Evolutionary conservation across 257 asterid species (phyloP).

Genomic region (Gardenia jasminoides): DNA sequence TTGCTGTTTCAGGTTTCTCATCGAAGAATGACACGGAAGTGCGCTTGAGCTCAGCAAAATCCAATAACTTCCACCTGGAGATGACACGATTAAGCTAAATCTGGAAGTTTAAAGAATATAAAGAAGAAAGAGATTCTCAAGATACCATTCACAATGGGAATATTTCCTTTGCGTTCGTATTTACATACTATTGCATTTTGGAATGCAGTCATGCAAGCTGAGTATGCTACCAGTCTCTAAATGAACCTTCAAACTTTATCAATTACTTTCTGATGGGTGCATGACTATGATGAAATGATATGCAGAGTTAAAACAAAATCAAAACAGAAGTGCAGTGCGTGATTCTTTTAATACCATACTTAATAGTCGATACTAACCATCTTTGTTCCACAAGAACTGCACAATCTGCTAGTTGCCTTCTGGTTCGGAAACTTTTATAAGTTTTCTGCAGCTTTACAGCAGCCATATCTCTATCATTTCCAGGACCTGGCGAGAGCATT

Average conservation of each 20-base stretch:
- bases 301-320: background rate
- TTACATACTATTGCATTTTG: background rate
- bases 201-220: background rate
- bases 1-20: conserved; percentile 70
- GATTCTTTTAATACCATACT: background rate
- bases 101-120: background rate
- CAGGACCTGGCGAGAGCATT: conserved; percentile 18
- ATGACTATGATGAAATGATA: background rate
- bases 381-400: conserved; percentile 85
- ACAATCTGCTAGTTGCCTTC: conserved; percentile 84
- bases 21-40: conserved; percentile 73
- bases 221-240: background rate
- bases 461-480: conserved; percentile 43
- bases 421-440: conserved; percentile 73
- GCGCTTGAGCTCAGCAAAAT: conserved; percentile 72
- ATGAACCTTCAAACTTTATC: background rate
- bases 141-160: background rate
- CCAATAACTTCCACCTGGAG: conserved; percentile 86
- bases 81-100: conserved; percentile 5
- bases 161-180: background rate
- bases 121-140: background rate
- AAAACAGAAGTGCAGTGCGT: background rate
- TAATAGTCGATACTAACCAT: conserved; percentile 40
- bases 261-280: background rate
- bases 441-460: conserved; percentile 81